These are phyloP conservation scores for Ogataea angusta DNA, from an alignment of 805 yeast species.

Conservation along the genomic window DNA sequence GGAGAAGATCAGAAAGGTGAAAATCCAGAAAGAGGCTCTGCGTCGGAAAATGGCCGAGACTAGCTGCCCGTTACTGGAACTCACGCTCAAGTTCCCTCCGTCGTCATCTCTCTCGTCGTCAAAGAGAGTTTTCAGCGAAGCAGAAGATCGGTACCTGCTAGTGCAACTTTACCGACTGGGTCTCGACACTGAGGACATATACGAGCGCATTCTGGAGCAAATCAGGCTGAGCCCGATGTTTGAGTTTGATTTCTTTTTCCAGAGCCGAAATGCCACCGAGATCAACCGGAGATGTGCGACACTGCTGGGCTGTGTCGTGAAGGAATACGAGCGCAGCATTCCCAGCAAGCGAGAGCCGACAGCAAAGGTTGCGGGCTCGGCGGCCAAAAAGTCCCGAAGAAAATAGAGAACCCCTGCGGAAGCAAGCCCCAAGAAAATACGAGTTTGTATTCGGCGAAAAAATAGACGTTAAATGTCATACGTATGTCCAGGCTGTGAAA, in stretches of 20 bases:
- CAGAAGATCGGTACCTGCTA: constrained; percentile 85
- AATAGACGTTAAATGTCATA: neutral
- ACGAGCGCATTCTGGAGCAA: constrained; percentile 73
- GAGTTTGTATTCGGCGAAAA: constrained; percentile 1
- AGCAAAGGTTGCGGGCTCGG: neutral
- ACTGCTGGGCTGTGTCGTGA: constrained; percentile 66
- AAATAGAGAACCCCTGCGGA: neutral
- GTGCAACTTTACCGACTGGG: constrained; percentile 81
- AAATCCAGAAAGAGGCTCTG: constrained; percentile 73
- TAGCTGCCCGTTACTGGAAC: constrained; percentile 69
- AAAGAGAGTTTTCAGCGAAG: constrained; percentile 66
- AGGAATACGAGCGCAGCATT: constrained; percentile 52
- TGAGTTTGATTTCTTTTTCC: constrained; percentile 83
- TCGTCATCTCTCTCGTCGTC: constrained; percentile 45
- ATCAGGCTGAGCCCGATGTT: constrained; percentile 74
- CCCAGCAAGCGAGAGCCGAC: constrained; percentile 4
- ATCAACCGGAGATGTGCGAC: constrained; percentile 79
- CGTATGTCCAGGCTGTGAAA: neutral
- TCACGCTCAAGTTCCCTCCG: constrained; percentile 70
- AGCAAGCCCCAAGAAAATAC: neutral
- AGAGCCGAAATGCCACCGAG: constrained; percentile 74
- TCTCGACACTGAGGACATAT: constrained; percentile 70
- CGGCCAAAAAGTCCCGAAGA: constrained; percentile 2
- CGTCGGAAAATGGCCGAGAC: constrained; percentile 70
- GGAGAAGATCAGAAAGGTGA: constrained; percentile 63